These are phyloP conservation scores for Trametes gibbosa DNA, from an alignment of 768 basidiomycete genomes.

Conservation along the genomic window DNA sequence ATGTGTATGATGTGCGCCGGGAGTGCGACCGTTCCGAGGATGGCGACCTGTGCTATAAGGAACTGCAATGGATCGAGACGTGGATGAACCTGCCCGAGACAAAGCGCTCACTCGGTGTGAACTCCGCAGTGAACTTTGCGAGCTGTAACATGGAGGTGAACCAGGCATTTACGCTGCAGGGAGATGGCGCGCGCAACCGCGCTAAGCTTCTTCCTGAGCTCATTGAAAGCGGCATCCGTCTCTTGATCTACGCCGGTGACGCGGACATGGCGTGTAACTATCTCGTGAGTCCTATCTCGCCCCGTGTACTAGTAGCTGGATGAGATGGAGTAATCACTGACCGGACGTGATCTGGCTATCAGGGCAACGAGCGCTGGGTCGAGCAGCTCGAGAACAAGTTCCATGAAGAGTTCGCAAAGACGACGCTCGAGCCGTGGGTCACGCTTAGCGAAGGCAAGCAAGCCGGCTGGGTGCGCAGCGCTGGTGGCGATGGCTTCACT, in stretches of 20 bases:
- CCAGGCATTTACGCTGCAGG: slow-evolving; percentile 74
- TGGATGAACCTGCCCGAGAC: slow-evolving; percentile 79
- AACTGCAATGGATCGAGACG: slow-evolving; percentile 85
- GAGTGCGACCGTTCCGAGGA: slow-evolving; percentile 57
- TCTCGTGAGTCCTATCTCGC: slow-evolving; percentile 42
- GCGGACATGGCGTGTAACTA: slow-evolving; percentile 93
- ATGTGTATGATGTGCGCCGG: slow-evolving; percentile 83
- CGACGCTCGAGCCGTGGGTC: slow-evolving; percentile 52
- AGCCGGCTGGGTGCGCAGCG: slow-evolving; percentile 69
- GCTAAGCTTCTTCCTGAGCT: slow-evolving; percentile 77
- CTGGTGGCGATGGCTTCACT: slow-evolving; percentile 58
- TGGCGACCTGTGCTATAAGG: slow-evolving; percentile 69
- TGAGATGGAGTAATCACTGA: background rate
- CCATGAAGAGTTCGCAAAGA: slow-evolving; percentile 54
- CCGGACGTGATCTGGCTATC: background rate
- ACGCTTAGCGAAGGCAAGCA: slow-evolving; percentile 48
- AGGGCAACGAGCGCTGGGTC: slow-evolving; percentile 82
- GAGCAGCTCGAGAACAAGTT: slow-evolving; percentile 59
- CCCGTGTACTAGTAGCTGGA: background rate
- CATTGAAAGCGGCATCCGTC: slow-evolving; percentile 74
- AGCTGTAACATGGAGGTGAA: slow-evolving; percentile 82
- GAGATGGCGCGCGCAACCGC: slow-evolving; percentile 85
- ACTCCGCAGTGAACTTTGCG: slow-evolving; percentile 54
- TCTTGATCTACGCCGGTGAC: slow-evolving; percentile 89
- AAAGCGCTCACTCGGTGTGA: slow-evolving; percentile 79